Percentiles rank a stretch among this genome's conserved stretches.
Conservation (phyloP, 495 filamentous ascomycete species). For the Pseudotulostoma volvatum region DNA sequence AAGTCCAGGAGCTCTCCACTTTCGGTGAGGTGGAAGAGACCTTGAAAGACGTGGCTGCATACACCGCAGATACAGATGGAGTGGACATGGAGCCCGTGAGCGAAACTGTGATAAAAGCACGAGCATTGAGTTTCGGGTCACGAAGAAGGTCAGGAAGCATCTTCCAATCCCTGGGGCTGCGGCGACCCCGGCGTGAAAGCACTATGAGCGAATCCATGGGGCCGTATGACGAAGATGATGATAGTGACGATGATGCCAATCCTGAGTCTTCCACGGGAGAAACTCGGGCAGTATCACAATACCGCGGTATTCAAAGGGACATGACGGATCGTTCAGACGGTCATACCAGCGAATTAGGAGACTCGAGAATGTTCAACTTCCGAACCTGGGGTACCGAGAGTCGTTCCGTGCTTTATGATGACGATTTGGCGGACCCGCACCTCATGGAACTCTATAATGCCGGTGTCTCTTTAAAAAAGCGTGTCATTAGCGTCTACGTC, state of each 20-base stretch:
- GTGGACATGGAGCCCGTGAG: constrained; percentile 38
- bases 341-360: constrained; percentile 30
- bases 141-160: constrained; percentile 28
- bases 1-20: constrained; percentile 71
- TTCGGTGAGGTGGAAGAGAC: constrained; percentile 64
- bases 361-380: constrained; percentile 21
- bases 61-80: constrained; percentile 44
- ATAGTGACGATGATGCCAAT: constrained; percentile 28
- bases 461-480: constrained; percentile 79
- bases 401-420: constrained; percentile 18
- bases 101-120: constrained; percentile 28
- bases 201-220: constrained; percentile 29
- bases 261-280: background rate
- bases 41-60: constrained; percentile 56
- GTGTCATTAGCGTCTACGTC: constrained; percentile 73
- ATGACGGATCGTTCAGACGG: constrained; percentile 15
- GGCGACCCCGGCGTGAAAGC: constrained; percentile 28
- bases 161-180: constrained; percentile 27
- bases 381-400: constrained; percentile 9
- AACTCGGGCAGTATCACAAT: background rate
- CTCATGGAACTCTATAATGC: constrained; percentile 56
- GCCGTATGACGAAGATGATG: constrained; percentile 54
- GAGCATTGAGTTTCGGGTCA: constrained; percentile 24
- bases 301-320: background rate
- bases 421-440: constrained; percentile 62